Evolutionary conservation across 2,329 filamentous ascomycete species (phyloP).

Genomic region (Emmonsia crescens): DNA sequence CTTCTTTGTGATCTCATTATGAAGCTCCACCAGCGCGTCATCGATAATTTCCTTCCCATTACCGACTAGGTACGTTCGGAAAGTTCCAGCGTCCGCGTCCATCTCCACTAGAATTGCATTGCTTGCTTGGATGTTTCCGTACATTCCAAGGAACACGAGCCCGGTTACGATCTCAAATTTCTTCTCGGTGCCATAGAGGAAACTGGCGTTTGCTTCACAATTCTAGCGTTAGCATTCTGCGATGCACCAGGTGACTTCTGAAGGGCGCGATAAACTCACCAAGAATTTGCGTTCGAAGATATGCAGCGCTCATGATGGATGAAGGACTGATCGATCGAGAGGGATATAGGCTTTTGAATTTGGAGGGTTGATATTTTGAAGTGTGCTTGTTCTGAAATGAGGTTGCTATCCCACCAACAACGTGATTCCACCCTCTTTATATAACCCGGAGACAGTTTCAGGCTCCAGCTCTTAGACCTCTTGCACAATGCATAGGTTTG

Average conservation of each 20-base stretch:
- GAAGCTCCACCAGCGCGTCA: background rate
- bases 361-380: background rate
- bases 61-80: background rate
- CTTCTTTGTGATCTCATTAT: background rate
- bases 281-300: background rate
- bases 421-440: background rate
- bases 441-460: background rate
- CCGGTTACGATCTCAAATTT: background rate
- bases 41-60: background rate
- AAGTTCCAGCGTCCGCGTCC: background rate
- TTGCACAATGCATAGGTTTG: background rate
- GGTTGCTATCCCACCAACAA: background rate
- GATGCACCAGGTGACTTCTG: background rate
- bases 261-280: background rate
- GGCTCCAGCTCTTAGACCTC: background rate
- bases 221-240: background rate
- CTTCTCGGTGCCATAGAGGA: background rate
- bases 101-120: background rate
- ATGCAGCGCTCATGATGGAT: background rate
- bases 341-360: background rate
- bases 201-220: background rate
- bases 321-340: background rate
- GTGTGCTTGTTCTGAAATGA: background rate
- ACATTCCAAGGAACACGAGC: background rate
- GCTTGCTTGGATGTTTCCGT: background rate